Evolutionary conservation across 1,139 yeast genomes (phyloP), one percentile per base, ranked within the genome.

Genomic region (Sugiyamaella neomexicana): DNA sequence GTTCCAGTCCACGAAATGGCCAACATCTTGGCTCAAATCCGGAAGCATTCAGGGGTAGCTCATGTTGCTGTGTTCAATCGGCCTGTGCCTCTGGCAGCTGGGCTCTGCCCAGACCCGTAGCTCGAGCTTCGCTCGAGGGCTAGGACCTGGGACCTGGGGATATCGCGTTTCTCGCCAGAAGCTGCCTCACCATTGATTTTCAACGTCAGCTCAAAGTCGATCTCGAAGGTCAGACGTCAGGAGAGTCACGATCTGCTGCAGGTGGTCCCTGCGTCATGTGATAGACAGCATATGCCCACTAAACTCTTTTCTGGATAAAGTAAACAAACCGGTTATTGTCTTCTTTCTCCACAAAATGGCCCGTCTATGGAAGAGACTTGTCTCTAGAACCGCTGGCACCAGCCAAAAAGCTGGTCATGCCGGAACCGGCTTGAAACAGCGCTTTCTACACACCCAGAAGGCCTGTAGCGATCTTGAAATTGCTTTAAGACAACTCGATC

Each of bases 371-470:
- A 44, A 17, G n/a, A 23, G 23, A 16, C 52, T 45, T 17, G 41
- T 37, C 2, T 15, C 12, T 31, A 34, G 39, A 20, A 20, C 25
- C 5, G 31, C 39, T 5, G 17, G 2, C 5, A 2, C 44, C 4
- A 23, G 17, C n/a, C 20, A 39, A 16, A 20, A 17, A 16, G 9
- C 13, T 8, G 29, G 9, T 23, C 43, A 32, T 7, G 12, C 31
- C 8, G 17, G 9, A 4, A 2, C 37, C 17, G 43, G 57, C 29
- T 57, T 60, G 4, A 45, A 49, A 16, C 52, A 52, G 15, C 46
- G 62, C 40, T 55, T 61, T 44, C 58, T 52, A 23, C 41, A 32
- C 17, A 61, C 65, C n/a, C 57, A 58, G 42, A 54, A 48, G 8
- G 60, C 62, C 3, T 58, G 62, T 31, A 48, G 52, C 15, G 58